These are phyloP conservation scores for Aspergillus haitiensis DNA, from an alignment of 495 filamentous ascomycete genomes.

Conservation along the genomic window DNA sequence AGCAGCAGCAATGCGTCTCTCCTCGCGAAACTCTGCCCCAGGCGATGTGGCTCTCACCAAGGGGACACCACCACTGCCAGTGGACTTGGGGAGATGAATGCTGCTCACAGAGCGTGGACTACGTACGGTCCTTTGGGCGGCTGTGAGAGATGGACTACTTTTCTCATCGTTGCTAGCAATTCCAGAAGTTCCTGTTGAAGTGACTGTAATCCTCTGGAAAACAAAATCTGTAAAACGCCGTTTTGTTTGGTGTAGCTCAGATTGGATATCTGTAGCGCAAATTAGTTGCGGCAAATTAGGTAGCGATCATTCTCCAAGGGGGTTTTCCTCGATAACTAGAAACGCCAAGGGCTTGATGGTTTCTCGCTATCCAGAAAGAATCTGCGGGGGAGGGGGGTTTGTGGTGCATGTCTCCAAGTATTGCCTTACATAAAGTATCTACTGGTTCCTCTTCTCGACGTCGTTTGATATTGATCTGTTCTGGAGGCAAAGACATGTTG, in stretches of 20 bases:
- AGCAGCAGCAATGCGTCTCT: constrained; percentile 32
- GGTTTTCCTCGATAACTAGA: too few relatives aligned
- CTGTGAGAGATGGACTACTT: constrained; percentile 20
- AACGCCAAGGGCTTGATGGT: too few relatives aligned
- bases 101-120: constrained; percentile 48
- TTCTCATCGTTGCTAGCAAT: constrained; percentile 18
- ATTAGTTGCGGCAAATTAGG: not conserved
- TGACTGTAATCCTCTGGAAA: constrained; percentile 44
- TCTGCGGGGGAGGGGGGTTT: too few relatives aligned
- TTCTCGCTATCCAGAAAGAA: not conserved
- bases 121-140: constrained; percentile 32
- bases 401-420: not conserved
- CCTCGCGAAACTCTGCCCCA: constrained; percentile 47
- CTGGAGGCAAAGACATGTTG: constrained; percentile 49
- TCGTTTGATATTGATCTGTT: constrained; percentile 57
- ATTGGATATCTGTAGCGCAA: constrained; percentile 43
- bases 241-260: constrained; percentile 47
- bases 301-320: not conserved
- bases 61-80: constrained; percentile 33
- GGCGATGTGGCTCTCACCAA: constrained; percentile 46
- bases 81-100: constrained; percentile 28
- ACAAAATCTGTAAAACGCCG: constrained; percentile 52
- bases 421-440: constrained; percentile 53
- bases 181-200: not conserved
- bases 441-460: constrained; percentile 58